Evolutionary conservation across 805 yeast species (phyloP), one percentile per base, ranked within the genome.

Genomic region (Wickerhamiella dianesei): DNA sequence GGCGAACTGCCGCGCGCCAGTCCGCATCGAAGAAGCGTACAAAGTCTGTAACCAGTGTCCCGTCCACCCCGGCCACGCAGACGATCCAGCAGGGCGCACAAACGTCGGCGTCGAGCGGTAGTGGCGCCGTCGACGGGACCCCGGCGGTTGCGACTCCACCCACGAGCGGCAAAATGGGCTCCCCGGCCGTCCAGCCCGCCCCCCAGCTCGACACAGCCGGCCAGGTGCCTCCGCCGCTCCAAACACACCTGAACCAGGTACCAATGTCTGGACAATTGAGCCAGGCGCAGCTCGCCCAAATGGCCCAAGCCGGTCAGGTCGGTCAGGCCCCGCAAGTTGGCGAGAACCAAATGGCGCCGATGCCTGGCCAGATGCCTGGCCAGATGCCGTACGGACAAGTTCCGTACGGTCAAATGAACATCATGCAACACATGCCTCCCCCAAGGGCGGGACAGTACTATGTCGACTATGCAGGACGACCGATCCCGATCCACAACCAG

Each of bases 371-470:
- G 14, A 36, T 36, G 8, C 39, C 39, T 8, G 39, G 39, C 16
- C 41, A 39, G 16, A 39, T 39, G 25, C 21, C 18, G 25, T 18
- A 39, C 9, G 41, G 41, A 5, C 41, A 20, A 14, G 17, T 36
- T 12, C 32, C 32, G 32, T 25, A 25, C 32, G 32, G 32, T 25
- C 32, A 25, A 25, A 6, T 25, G 6, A 12, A 12, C 12, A 6
- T 6, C 32, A 6, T 12, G 12, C 32, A 25, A 25, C 32, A 25
- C 14, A 39, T 39, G 41, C 41, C 41, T 14, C 41, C 41, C 5
- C 41, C 41, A 14, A 5, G 41, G n/a, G 41, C 41, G 8, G 41
- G 41, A 8, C 41, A 39, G 41, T 39, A 39, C 41, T 19, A 19
- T 20, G 25, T 5, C 25, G 41, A 39, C 25, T 39, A 19, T 21